phyloP scores from a whole-genome alignment of 305 asterid genomes.

The Solanum hybrid region DNA sequence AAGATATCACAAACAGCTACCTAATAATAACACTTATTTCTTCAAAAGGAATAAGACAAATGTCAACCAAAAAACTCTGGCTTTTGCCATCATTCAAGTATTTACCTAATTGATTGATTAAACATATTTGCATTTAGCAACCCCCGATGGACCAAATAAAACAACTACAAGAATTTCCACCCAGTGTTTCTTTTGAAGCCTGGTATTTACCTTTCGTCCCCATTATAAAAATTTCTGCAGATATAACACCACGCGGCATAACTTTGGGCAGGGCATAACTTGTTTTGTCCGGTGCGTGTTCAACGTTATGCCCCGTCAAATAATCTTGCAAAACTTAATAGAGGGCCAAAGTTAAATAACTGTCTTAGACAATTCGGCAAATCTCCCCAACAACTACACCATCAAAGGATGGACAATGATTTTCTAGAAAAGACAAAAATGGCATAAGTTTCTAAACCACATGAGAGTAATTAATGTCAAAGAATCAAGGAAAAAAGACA shows the following conservation, averaged over 20 bases:
- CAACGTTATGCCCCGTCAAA: not conserved
- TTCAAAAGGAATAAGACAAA: not conserved
- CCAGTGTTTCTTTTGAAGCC: not conserved
- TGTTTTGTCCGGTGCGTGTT: not conserved
- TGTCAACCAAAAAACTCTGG: not conserved
- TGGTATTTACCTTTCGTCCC: not conserved
- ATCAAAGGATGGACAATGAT: not conserved
- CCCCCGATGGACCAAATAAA: not conserved
- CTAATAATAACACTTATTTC: not conserved
- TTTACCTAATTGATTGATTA: not conserved
- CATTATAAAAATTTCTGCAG: not conserved
- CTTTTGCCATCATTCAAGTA: not conserved
- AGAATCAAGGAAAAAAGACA: not conserved
- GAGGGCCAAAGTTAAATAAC: not conserved
- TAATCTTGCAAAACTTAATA: not conserved
- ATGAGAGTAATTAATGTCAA: not conserved
- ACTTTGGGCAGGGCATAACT: not conserved
- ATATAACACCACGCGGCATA: not conserved
- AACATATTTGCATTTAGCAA: not conserved
- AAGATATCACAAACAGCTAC: not conserved
- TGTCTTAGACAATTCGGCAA: not conserved
- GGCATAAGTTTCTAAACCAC: not conserved
- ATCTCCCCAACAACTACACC: not conserved
- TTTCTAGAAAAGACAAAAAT: not conserved
- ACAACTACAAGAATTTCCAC: not conserved